Evolutionary conservation across 768 basidiomycete species (phyloP).

Genomic region (Tulasnella calospora): DNA sequence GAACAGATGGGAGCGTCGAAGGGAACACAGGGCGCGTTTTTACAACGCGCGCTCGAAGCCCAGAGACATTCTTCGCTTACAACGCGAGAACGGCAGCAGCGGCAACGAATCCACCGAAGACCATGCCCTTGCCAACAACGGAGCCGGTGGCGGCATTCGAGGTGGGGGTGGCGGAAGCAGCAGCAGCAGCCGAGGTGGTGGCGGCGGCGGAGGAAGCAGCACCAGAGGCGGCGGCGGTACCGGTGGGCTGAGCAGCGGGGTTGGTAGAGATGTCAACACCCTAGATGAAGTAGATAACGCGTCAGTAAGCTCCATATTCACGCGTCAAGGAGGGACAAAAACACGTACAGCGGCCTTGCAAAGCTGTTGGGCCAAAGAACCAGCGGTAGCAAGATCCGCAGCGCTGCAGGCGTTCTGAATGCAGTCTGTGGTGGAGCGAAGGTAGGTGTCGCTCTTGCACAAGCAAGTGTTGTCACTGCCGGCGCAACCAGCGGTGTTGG

Average conservation of each 20-base stretch:
- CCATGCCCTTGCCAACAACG: not conserved
- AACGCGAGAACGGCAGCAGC: slow-evolving; percentile 6
- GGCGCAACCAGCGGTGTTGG: slow-evolving; percentile 43
- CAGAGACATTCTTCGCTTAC: not conserved
- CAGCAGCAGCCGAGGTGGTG: not conserved
- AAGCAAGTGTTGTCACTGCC: slow-evolving; percentile 51
- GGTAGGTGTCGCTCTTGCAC: slow-evolving; percentile 42
- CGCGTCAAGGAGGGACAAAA: no score
- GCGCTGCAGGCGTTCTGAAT: not conserved
- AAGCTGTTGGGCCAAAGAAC: not conserved
- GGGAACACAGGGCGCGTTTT: not conserved
- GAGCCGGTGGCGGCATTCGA: not conserved
- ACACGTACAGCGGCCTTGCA: slow-evolving; percentile 5
- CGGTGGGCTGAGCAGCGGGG: slow-evolving; percentile 4
- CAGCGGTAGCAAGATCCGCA: slow-evolving; percentile 5
- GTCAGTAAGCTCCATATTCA: not conserved
- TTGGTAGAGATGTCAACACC: slow-evolving; percentile 6
- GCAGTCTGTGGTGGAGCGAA: slow-evolving; percentile 13
- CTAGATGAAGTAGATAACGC: not conserved
- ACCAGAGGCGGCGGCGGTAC: slow-evolving; percentile 1
- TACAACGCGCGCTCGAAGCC: not conserved
- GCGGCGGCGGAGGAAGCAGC: slow-evolving; percentile 8
- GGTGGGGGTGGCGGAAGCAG: not conserved
- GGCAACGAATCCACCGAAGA: slow-evolving; percentile 1
- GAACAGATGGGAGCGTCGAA: not conserved